A percentile compares a stretch with the other conserved stretches of the same genome.
phyloP scores from a whole-genome alignment of 352 stramenopile genomes.

The Phytopythium kandeliae region DNA sequence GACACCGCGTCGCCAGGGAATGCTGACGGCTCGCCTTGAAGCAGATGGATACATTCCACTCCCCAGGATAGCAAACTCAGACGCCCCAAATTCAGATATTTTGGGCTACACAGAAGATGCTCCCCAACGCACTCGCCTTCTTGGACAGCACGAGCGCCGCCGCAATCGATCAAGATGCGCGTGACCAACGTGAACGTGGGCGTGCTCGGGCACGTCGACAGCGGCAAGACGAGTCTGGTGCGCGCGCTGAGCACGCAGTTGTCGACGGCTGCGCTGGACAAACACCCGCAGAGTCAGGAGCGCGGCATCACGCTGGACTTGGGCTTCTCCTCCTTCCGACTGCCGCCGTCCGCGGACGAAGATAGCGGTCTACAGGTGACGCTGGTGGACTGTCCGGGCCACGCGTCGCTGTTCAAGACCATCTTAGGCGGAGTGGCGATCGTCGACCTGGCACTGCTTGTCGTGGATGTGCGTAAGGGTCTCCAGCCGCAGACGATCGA shows the following conservation, averaged over 20 bases:
- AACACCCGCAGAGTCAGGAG: constrained; percentile 95
- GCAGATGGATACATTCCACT: not conserved
- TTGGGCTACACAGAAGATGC: no score
- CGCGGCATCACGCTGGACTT: constrained; percentile 98
- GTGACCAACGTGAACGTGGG: constrained; percentile 96
- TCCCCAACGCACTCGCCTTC: no score
- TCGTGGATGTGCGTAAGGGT: constrained; percentile 96
- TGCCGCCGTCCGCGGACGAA: constrained; percentile 21
- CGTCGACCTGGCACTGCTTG: constrained; percentile 97
- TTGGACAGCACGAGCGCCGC: no score
- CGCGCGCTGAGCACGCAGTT: constrained; percentile 96
- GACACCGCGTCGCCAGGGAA: not conserved
- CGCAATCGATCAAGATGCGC: not conserved
- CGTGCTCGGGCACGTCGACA: constrained; percentile 98
- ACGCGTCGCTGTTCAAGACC: constrained; percentile 98
- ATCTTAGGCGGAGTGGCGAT: constrained; percentile 99
- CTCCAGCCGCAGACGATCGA: constrained; percentile 98
- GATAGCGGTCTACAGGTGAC: constrained; percentile 88
- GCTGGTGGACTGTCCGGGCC: constrained; percentile 94
- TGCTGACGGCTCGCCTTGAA: not conserved
- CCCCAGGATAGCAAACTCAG: not conserved
- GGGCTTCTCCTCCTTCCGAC: constrained; percentile 95
- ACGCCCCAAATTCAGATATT: not conserved
- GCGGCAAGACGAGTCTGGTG: constrained; percentile 96
- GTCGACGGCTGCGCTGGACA: constrained; percentile 97